A percentile compares a stretch with the other conserved stretches of the same genome.
Conservation (phyloP, 2,329 filamentous ascomycete species). For the Rasamsonia emersonii region DNA sequence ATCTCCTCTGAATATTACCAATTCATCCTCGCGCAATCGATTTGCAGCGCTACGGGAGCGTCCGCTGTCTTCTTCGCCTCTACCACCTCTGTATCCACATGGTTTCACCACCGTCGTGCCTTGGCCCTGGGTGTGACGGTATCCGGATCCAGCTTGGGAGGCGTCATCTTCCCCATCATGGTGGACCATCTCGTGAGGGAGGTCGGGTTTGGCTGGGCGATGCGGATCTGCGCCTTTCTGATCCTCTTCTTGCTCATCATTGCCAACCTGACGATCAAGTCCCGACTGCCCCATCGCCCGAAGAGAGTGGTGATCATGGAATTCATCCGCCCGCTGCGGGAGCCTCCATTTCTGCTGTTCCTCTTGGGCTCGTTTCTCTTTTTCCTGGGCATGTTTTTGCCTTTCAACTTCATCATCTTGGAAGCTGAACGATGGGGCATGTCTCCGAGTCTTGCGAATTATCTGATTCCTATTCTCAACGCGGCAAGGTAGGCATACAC, state of each 20-base stretch:
- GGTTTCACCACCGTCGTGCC: conserved; percentile 47
- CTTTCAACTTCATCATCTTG: conserved; percentile 43
- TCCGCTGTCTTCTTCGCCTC: conserved; percentile 42
- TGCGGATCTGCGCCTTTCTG: conserved; percentile 50
- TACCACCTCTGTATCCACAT: conserved; percentile 33
- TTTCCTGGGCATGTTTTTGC: conserved; percentile 53
- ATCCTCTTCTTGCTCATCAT: conserved; percentile 52
- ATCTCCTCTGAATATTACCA: conserved; percentile 49
- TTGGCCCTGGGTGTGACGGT: conserved; percentile 47
- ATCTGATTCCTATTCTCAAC: conserved; percentile 49
- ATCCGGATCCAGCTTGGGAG: conserved; percentile 48
- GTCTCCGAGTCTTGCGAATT: conserved; percentile 38
- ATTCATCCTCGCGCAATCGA: conserved; percentile 46
- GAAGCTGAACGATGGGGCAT: conserved; percentile 43
- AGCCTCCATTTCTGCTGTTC: conserved; percentile 15
- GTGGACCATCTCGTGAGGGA: conserved; percentile 45
- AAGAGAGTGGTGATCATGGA: conserved; percentile 8
- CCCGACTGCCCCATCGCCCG: conserved; percentile 27
- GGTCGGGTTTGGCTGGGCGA: conserved; percentile 50
- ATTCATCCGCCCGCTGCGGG: conserved; percentile 16
- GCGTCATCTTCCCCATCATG: conserved; percentile 56
- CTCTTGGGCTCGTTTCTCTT: conserved; percentile 44
- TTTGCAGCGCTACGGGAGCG: conserved; percentile 45
- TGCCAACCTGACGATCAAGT: conserved; percentile 45
- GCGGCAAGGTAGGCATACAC: conserved; percentile 28